A percentile compares a stretch with the other conserved stretches of the same genome.
Evolutionary conservation across 1,284 basidiomycete genomes (phyloP).

Genomic region (Puccinia coronata): DNA sequence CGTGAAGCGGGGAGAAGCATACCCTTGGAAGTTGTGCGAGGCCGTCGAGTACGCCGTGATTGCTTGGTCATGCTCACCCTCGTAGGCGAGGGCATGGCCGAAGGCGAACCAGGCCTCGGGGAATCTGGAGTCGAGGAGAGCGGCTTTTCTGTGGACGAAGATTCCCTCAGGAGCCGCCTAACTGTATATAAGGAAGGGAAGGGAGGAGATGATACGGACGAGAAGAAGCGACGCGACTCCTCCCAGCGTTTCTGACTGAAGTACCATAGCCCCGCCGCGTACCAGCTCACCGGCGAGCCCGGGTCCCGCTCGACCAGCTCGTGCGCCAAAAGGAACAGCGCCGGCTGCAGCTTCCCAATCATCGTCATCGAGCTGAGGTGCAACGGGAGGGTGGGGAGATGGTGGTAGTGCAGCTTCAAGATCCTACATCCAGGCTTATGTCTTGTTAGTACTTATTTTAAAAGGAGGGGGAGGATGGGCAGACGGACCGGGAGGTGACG

Average conservation of each 20-base stretch:
- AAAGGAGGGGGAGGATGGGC: not conserved
- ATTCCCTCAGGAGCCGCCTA: too few species aligned
- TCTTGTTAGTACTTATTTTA: too few species aligned
- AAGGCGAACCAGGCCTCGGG: constrained; percentile 96
- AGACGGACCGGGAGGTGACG: constrained; percentile 74
- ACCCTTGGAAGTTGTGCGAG: constrained; percentile 90
- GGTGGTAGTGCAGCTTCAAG: constrained; percentile 74
- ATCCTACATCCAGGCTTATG: too few species aligned
- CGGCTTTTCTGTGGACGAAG: constrained; percentile 74
- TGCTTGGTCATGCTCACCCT: constrained; percentile 97
- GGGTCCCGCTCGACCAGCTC: constrained; percentile 92
- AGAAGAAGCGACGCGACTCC: constrained; percentile 87
- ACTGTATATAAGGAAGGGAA: not conserved
- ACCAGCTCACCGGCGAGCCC: constrained; percentile 90
- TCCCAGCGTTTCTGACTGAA: constrained; percentile 79
- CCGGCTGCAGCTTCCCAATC: constrained; percentile 81
- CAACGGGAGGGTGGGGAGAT: constrained; percentile 81
- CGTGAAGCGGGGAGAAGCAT: constrained; percentile 56
- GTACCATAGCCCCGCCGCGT: constrained; percentile 98
- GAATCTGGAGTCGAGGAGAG: constrained; percentile 93
- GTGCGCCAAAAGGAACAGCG: constrained; percentile 92
- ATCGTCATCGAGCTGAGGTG: constrained; percentile 98
- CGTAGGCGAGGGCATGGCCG: constrained; percentile 92
- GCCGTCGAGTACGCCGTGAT: constrained; percentile 97
- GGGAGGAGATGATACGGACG: constrained; percentile 62